Evolutionary conservation across 805 yeast species (phyloP), one percentile per base, ranked within the genome.

Genomic region (Clavispora asparagi): DNA sequence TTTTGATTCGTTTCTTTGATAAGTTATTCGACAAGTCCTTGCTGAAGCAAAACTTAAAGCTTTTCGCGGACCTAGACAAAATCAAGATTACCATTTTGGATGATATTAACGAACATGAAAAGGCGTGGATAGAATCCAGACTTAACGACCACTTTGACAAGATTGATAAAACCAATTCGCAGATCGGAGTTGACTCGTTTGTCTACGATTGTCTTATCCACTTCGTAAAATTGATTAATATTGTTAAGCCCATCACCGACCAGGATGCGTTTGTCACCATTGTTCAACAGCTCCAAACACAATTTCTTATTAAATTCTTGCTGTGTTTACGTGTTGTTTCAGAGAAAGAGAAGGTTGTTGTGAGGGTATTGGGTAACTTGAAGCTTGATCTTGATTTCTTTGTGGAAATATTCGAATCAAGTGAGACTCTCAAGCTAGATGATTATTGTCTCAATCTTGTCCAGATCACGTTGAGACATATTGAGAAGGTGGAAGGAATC

Each of bases 31-130:
- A 62, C 17, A 70, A 70, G 47, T 60, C 65, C 19, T 61, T 71
- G 47, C 63, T 54, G 49, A 54, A 58, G 32, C 76, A 71, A 45
- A 65, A 67, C 40, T 58, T 71, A 48, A 70, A 68, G 45, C 52
- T 71, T 17, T 70, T 65, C 50, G 65, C 71, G 28, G 75, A 71
- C 47, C 65, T 71, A 42, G 76, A 71, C 42, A 68, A 68, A 47
- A 73, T 70, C 7, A 61, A 61, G 41, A 55, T 64, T 37, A 64
- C 73, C 0, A 68, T 71, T 19, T 59, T 70, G 41, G 74, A 70
- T 33, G 76, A 71, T 51, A 65, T 71, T 30, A 55, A 70, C 28
- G 63, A 57, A 37, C 63, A 63, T 28, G 75, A 71, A 45, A 69
- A 67, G 47, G 47, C 48, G 13, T 60, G 66, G 61, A 61, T 70